These are phyloP conservation scores for Boletus semigastroideus DNA, from an alignment of 1,284 basidiomycete genomes.

Conservation along the genomic window DNA sequence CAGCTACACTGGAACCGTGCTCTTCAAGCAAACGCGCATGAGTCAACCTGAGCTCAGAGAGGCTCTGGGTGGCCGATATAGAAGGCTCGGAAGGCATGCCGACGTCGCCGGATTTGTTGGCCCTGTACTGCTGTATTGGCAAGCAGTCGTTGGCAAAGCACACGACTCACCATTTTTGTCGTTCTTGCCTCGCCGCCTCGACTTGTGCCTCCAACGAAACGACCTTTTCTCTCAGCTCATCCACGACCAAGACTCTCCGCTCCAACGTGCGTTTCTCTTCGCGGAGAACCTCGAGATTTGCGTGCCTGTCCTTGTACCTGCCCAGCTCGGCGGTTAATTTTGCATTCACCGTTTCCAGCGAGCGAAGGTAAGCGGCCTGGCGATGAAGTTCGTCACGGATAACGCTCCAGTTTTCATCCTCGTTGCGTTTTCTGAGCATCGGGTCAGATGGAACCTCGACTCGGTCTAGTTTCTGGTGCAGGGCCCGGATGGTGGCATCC, in stretches of 20 bases:
- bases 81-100: constrained; percentile 46
- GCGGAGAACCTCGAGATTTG: constrained; percentile 65
- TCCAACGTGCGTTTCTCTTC: constrained; percentile 75
- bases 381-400: constrained; percentile 63
- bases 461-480: constrained; percentile 51
- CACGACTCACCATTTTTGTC: constrained; percentile 51
- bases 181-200: constrained; percentile 52
- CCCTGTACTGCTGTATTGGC: constrained; percentile 32
- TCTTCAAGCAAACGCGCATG: constrained; percentile 66
- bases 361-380: constrained; percentile 59
- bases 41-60: constrained; percentile 55
- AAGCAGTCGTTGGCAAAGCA: not conserved
- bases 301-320: constrained; percentile 52
- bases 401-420: constrained; percentile 53
- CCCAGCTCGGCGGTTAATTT: constrained; percentile 55
- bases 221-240: constrained; percentile 57
- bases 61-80: constrained; percentile 50
- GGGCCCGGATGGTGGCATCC: constrained; percentile 37
- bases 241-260: constrained; percentile 49
- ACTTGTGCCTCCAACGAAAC: constrained; percentile 62
- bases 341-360: constrained; percentile 63
- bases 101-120: constrained; percentile 35
- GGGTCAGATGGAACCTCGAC: constrained; percentile 32
- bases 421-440: constrained; percentile 26
- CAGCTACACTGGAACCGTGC: constrained; percentile 53